Evolutionary conservation across 306 rosid species (phyloP), one percentile per base, ranked within the genome.

Genomic region (Senna tora): DNA sequence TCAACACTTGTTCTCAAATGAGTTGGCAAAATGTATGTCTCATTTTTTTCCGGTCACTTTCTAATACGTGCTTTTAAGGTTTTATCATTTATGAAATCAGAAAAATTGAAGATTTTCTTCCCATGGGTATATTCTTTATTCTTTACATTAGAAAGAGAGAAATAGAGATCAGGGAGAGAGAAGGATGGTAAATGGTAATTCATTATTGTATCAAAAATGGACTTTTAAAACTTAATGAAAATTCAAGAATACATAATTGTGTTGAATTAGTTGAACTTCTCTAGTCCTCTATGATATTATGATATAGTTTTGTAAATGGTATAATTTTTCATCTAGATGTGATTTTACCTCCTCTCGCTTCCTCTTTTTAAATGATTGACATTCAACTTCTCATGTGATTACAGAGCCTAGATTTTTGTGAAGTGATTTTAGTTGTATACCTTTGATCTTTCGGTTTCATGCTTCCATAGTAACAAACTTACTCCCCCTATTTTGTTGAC

Each of bases 1-100:
- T 65, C 97, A 89, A 76, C 91, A 87, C 80, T 65, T 91, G 82
- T 94, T 89, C 83, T 80, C 87, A 13, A 85, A 74, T 76, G 99
- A 91, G 51, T 75, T 94, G 78, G 84, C 78, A 7, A 89, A 84
- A 84, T 89, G 99, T 94, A 91, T 43, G 79, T 2, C 52, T 72
- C 63, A n/a, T n/a, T n/a, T n/a, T n/a, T n/a, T n/a, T n/a, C n/a
- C n/a, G n/a, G n/a, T n/a, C 15, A 3, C 19, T 14, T 11, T 47
- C 64, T 34, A 10, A 16, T 33, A 6, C 51, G 38, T 71, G 34
- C 11, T 69, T 65, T 69, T 52, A 50, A 30, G 39, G 9, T 55
- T 47, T 65, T 45, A 41, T 15, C 3, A 47, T 32, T 9, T 34
- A 21, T 65, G 17, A 13, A 60, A 39, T 62, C 55, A 16, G 34